Conservation (phyloP, 2,329 filamentous ascomycete species). For the Botryotinia narcissicola region DNA sequence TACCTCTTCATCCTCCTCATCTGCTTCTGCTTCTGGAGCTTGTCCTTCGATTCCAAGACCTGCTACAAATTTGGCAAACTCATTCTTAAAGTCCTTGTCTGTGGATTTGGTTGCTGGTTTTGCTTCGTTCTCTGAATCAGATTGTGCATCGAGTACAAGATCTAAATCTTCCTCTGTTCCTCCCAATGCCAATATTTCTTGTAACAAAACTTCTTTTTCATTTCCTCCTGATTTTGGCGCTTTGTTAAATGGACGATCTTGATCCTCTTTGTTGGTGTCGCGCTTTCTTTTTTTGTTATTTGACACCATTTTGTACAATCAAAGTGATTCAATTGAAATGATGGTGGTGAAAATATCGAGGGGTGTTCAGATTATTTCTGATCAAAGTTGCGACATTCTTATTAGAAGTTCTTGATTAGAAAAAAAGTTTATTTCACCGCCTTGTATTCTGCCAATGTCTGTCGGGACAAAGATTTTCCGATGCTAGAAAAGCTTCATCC, state of each 20-base stretch:
- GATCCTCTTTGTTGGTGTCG: background rate
- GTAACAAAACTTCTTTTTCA: constrained; percentile 45
- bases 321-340: background rate
- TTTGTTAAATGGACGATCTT: constrained; percentile 26
- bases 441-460: constrained; percentile 1
- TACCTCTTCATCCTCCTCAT: constrained; percentile 39
- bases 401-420: background rate
- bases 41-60: constrained; percentile 49
- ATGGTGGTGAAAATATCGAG: background rate
- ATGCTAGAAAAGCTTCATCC: background rate
- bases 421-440: background rate
- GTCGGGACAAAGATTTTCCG: constrained; percentile 18
- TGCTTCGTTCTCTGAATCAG: constrained; percentile 45
- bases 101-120: constrained; percentile 30
- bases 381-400: background rate
- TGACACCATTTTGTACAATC: constrained; percentile 21
- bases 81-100: constrained; percentile 50
- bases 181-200: constrained; percentile 63
- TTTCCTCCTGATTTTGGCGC: constrained; percentile 24
- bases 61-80: constrained; percentile 52
- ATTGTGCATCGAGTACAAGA: constrained; percentile 55
- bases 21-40: constrained; percentile 36
- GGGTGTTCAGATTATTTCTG: background rate
- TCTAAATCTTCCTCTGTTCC: constrained; percentile 64
- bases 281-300: background rate